Evolutionary conservation across 768 basidiomycete genomes (phyloP), one percentile per base, ranked within the genome.

Genomic region (Rhodotorula paludigena): DNA sequence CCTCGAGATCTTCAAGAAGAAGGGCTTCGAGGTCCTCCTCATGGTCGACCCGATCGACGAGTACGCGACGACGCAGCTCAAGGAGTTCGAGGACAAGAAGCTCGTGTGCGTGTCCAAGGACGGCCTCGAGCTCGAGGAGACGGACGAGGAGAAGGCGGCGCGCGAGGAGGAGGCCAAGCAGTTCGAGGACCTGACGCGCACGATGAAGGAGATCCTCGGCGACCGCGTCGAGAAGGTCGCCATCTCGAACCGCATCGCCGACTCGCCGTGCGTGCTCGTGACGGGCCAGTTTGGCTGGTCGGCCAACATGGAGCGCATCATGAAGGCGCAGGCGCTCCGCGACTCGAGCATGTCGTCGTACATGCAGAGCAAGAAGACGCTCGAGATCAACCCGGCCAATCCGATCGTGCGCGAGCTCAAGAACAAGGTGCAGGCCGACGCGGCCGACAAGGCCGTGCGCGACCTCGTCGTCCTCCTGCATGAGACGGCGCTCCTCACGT

Each of bases 211-310:
- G 76, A 90, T 89, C 64, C 92, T 99, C 67, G 93, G 94, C 66
- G 94, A 97, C 81, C 94, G 93, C 84, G 93, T 99, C 72, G 96
- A 99, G 85, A 99, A 99, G 84, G 94, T 99, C 32, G 85, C 94
- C 71, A 83, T 97, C 74, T 98, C 94, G 53, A 97, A 94, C 86
- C 91, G 94, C 80, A 94, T 99, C 92, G 28, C 93, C 92, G 68
- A 69, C 49, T 74, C 74, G 38, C 75, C 76, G 41, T 74, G 73
- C 62, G 72, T 97, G 88, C 79, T 94, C 96, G 52, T 74, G 77
- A 98, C 96, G 66, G 94, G 94, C 64, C 93, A 97, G 80, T 99
- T 97, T 81, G 96, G 94, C 63, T 99, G 94, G 94, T 96, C 92
- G 35, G 92, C 93, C 63, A 97, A 97, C 84, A 98, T 98, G 94